Evolutionary conservation across 2,329 filamentous ascomycete genomes (phyloP).

Genomic region (Aspergillus aculeatus): DNA sequence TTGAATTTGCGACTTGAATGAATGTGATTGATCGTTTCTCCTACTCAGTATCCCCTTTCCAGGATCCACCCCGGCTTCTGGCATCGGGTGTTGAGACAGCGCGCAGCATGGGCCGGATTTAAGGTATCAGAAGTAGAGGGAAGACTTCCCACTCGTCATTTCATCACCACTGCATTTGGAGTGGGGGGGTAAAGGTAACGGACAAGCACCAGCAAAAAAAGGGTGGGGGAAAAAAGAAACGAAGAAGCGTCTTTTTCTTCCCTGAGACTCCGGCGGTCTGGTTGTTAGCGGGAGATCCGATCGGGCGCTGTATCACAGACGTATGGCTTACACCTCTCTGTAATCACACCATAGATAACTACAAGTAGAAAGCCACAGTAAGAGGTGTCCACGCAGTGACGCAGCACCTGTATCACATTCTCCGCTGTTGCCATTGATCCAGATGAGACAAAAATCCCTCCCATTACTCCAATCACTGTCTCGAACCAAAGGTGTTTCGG

Average conservation of each 20-base stretch:
- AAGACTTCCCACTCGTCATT: not conserved
- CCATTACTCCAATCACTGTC: no score
- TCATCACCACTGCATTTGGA: not conserved
- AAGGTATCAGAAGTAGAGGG: not conserved
- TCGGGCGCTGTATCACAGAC: conserved; percentile 11
- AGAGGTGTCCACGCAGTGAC: not conserved
- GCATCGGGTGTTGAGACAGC: not conserved
- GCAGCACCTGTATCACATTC: not conserved
- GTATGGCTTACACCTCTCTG: not conserved
- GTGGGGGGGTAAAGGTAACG: conserved; percentile 16
- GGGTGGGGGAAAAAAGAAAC: conserved; percentile 12
- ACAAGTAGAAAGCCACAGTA: not conserved
- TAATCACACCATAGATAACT: not conserved
- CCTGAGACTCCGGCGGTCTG: conserved; percentile 28
- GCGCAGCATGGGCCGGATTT: no score
- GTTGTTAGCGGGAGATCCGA: conserved; percentile 28
- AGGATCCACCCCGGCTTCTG: not conserved
- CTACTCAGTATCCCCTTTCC: not conserved
- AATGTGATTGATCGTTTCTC: not conserved
- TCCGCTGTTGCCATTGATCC: not conserved
- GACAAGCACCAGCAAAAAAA: conserved; percentile 8
- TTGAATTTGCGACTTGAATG: not conserved
- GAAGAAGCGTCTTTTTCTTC: not conserved
- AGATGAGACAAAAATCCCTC: no score
- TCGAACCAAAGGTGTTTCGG: not conserved